These are phyloP conservation scores for Melanopsichium pennsylvanicum DNA, from an alignment of 1,284 basidiomycete genomes.

Conservation along the genomic window DNA sequence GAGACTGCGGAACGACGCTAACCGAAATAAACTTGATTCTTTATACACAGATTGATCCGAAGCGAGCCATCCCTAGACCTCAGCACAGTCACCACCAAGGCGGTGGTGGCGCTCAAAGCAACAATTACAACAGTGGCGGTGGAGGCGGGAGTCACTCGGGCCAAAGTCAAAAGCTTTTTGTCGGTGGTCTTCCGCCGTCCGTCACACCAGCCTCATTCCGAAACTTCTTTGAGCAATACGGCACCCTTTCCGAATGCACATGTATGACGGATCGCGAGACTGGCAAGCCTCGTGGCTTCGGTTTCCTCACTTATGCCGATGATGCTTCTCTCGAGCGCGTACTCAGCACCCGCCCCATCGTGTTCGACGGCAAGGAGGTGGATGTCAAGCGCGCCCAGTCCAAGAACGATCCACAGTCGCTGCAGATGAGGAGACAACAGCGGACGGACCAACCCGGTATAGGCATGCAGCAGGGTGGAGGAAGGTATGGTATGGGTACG, in stretches of 20 bases:
- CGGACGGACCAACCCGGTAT: constrained; percentile 12
- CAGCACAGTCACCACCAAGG: constrained; percentile 43
- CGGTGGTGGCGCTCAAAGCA: background rate
- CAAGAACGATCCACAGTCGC: constrained; percentile 35
- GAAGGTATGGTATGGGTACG: constrained; percentile 9
- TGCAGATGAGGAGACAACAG: constrained; percentile 32
- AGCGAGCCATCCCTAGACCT: constrained; percentile 89
- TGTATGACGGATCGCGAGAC: constrained; percentile 99
- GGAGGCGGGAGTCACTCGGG: background rate
- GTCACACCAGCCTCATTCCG: constrained; percentile 94
- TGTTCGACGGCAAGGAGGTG: constrained; percentile 73
- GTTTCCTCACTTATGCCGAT: constrained; percentile 91
- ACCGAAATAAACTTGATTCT: background rate
- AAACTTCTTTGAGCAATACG: constrained; percentile 85
- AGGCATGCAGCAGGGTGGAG: constrained; percentile 9
- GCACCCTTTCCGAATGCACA: constrained; percentile 92
- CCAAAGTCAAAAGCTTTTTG: constrained; percentile 74
- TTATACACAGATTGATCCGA: constrained; percentile 87
- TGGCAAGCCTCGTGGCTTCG: constrained; percentile 93
- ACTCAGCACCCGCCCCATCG: constrained; percentile 58
- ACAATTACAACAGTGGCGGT: constrained; percentile 2
- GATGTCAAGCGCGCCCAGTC: constrained; percentile 77
- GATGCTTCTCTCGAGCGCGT: constrained; percentile 81
- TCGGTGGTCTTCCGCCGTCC: constrained; percentile 88
- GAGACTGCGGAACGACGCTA: background rate